Evolutionary conservation across 2,329 filamentous ascomycete genomes (phyloP).

Genomic region (Fonsecaea multimorphosa): DNA sequence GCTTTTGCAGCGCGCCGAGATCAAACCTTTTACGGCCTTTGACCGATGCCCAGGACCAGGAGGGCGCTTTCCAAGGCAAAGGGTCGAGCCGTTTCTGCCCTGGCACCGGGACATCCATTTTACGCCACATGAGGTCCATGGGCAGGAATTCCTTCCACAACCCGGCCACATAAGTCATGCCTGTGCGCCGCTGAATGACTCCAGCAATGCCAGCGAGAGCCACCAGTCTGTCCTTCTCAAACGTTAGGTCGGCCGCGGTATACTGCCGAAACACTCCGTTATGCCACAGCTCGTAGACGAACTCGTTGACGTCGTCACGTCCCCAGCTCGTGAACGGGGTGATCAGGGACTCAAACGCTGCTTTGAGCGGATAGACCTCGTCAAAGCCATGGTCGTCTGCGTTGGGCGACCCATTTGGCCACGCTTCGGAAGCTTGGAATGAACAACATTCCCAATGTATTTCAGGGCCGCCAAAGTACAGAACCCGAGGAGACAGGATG

Average conservation of each 20-base stretch:
- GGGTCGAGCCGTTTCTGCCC: background rate
- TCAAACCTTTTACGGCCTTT: background rate
- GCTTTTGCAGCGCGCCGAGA: background rate
- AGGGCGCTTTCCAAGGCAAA: background rate
- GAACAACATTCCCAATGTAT: background rate
- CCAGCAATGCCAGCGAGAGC: background rate
- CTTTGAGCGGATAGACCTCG: background rate
- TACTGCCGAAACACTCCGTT: background rate
- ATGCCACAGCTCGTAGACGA: background rate
- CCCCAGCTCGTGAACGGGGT: background rate
- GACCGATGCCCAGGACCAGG: background rate
- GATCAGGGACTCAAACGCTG: background rate
- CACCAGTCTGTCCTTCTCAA: conserved; percentile 8
- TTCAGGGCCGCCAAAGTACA: background rate
- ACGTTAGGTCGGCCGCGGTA: background rate
- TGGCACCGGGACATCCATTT: background rate
- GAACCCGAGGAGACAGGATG: background rate
- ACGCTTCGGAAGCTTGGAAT: background rate
- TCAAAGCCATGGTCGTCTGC: background rate
- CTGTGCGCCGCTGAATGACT: background rate
- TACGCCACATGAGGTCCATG: background rate
- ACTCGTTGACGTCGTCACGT: background rate
- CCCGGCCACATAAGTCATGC: background rate
- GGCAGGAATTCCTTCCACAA: background rate
- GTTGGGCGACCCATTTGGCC: background rate